A percentile compares a stretch with the other conserved stretches of the same genome.
Evolutionary conservation across 2,329 filamentous ascomycete species (phyloP).

Genomic region (Clarireedia paspali): DNA sequence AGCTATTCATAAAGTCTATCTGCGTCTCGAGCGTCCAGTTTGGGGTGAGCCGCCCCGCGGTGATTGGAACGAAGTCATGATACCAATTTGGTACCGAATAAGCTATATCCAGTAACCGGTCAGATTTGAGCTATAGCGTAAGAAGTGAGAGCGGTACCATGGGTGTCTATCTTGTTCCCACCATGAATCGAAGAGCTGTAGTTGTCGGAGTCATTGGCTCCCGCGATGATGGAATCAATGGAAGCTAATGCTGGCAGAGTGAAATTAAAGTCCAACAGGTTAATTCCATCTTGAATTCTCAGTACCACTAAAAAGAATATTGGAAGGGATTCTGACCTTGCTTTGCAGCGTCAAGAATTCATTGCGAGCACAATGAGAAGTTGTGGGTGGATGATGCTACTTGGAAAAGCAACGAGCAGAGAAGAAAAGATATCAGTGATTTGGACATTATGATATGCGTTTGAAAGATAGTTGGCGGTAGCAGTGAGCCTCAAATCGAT

Average conservation of each 20-base stretch:
- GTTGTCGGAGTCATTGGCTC: no score
- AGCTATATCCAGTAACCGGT: neutral
- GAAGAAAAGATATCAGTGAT: no score
- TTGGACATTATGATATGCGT: no score
- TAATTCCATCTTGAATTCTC: neutral
- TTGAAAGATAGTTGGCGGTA: no score
- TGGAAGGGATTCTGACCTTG: neutral
- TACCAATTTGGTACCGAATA: neutral
- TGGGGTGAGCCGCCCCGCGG: neutral
- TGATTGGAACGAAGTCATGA: neutral
- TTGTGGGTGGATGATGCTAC: neutral
- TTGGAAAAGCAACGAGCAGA: no score
- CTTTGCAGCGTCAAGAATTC: neutral
- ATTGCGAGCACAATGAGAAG: neutral
- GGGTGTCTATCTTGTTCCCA: neutral
- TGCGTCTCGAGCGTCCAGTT: neutral
- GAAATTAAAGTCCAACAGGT: neutral
- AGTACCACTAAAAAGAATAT: neutral
- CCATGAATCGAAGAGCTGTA: neutral
- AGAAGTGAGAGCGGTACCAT: neutral
- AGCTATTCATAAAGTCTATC: neutral
- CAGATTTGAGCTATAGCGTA: neutral
- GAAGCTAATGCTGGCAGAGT: neutral
- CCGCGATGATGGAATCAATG: neutral
- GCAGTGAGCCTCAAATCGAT: no score